Conservation (phyloP, 139 green algal genomes). For the Zygnema cylindricum region DNA sequence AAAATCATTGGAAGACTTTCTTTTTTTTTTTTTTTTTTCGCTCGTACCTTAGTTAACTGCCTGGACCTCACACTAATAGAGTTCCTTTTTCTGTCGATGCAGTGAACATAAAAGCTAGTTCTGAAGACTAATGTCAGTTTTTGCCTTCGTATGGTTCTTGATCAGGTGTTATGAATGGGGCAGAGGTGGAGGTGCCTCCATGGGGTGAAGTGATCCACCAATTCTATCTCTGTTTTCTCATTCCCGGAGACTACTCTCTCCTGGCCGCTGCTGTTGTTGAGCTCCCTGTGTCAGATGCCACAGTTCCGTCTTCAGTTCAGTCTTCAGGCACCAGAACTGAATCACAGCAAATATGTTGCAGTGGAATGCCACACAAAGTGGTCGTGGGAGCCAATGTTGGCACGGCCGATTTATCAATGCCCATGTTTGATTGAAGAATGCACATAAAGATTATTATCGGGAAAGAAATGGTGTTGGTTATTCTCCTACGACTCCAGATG, state of each 20-base stretch:
- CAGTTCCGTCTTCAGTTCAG: neutral
- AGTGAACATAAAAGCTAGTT: too few relatives aligned
- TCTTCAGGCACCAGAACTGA: neutral
- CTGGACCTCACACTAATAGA: too few relatives aligned
- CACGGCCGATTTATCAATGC: neutral
- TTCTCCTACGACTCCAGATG: too few relatives aligned
- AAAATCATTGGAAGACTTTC: neutral
- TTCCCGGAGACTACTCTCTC: slow-evolving; percentile 50
- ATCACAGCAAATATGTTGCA: neutral
- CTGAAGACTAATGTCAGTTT: too few relatives aligned
- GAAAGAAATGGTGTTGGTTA: neutral
- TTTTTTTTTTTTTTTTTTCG: too few relatives aligned
- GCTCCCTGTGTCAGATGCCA: neutral
- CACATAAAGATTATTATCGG: neutral
- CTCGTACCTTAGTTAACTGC: too few relatives aligned
- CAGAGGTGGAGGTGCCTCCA: slow-evolving; percentile 33
- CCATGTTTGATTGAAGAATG: neutral
- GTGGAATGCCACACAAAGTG: neutral
- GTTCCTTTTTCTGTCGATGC: too few relatives aligned
- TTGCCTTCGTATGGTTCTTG: too few relatives aligned
- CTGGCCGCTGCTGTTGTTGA: slow-evolving; percentile 29
- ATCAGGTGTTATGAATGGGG: slow-evolving; percentile 30
- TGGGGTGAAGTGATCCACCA: slow-evolving; percentile 35
- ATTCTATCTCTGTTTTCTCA: slow-evolving; percentile 51
- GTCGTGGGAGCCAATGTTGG: neutral